phyloP scores from a whole-genome alignment of 768 basidiomycete species.

The Russula virescens region DNA sequence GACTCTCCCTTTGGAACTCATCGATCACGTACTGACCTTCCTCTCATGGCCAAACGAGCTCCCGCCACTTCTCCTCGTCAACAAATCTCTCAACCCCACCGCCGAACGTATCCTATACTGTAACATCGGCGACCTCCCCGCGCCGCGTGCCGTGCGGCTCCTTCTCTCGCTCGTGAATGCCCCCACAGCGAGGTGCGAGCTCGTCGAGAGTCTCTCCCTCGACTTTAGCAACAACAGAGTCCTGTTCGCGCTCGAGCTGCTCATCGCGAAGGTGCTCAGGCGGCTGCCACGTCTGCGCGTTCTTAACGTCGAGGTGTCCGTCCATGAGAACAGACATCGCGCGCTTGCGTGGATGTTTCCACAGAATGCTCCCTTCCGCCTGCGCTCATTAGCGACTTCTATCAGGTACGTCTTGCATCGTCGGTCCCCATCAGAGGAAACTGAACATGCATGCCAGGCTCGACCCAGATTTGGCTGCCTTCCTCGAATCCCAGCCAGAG shows the following conservation, averaged over 20 bases:
- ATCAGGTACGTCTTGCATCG: constrained; percentile 37
- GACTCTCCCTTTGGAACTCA: constrained; percentile 34
- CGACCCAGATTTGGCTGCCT: constrained; percentile 40
- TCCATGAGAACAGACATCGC: constrained; percentile 9
- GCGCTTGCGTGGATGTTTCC: constrained; percentile 43
- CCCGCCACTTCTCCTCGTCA: constrained; percentile 26
- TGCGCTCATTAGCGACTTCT: constrained; percentile 49
- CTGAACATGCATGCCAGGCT: not conserved
- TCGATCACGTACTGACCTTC: constrained; percentile 32
- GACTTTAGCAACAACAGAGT: constrained; percentile 36
- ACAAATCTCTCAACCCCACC: constrained; percentile 28
- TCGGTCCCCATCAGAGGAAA: not conserved
- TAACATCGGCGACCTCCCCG: constrained; percentile 33
- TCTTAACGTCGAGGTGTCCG: constrained; percentile 45
- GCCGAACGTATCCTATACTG: constrained; percentile 35
- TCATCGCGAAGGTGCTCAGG: constrained; percentile 42
- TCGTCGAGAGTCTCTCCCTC: constrained; percentile 44
- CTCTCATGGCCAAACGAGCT: constrained; percentile 29
- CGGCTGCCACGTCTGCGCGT: constrained; percentile 36
- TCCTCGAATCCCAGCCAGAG: constrained; percentile 45
- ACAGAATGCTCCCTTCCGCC: constrained; percentile 37
- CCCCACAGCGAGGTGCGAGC: constrained; percentile 30
- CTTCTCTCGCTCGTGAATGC: constrained; percentile 38
- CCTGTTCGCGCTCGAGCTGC: constrained; percentile 45
- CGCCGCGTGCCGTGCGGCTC: constrained; percentile 33